Conservation (phyloP, 2,329 filamentous ascomycete genomes). For the Didymella lethalis region DNA sequence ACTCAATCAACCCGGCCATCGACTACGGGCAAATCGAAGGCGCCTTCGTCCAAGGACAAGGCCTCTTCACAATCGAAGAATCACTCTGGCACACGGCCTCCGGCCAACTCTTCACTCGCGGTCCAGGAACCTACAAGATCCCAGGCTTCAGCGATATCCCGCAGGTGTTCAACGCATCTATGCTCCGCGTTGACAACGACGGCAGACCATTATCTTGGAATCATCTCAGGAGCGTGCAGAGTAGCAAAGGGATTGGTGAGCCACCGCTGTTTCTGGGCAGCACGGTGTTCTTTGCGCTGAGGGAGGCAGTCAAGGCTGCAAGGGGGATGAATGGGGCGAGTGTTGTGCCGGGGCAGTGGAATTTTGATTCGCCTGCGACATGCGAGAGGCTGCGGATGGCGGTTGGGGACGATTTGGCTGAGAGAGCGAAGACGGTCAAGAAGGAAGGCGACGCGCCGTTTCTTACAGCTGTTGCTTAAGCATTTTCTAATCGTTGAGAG, state of each 20-base stretch:
- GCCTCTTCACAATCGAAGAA: constrained; percentile 80
- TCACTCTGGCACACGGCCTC: constrained; percentile 69
- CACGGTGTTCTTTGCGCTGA: constrained; percentile 84
- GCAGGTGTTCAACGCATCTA: constrained; percentile 80
- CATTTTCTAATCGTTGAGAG: background rate
- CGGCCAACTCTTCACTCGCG: constrained; percentile 69
- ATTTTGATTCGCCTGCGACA: constrained; percentile 80
- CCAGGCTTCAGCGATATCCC: constrained; percentile 88
- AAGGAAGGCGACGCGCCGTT: constrained; percentile 70
- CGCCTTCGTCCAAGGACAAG: constrained; percentile 79
- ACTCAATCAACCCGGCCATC: constrained; percentile 78
- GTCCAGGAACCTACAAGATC: constrained; percentile 80
- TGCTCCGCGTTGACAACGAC: constrained; percentile 72
- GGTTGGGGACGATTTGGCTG: constrained; percentile 81
- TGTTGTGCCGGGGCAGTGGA: constrained; percentile 54
- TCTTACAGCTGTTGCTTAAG: constrained; percentile 39
- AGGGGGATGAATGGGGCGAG: constrained; percentile 58
- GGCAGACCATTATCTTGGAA: constrained; percentile 72
- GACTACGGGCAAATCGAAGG: constrained; percentile 86
- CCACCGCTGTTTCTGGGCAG: constrained; percentile 80
- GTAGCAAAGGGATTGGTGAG: constrained; percentile 78
- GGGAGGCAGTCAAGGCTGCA: constrained; percentile 80
- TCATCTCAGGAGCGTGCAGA: constrained; percentile 82
- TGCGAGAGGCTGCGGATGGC: constrained; percentile 79
- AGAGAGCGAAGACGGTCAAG: constrained; percentile 70